These are phyloP conservation scores for Isatis tinctoria DNA, from an alignment of 345 rosid genomes.

Conservation along the genomic window DNA sequence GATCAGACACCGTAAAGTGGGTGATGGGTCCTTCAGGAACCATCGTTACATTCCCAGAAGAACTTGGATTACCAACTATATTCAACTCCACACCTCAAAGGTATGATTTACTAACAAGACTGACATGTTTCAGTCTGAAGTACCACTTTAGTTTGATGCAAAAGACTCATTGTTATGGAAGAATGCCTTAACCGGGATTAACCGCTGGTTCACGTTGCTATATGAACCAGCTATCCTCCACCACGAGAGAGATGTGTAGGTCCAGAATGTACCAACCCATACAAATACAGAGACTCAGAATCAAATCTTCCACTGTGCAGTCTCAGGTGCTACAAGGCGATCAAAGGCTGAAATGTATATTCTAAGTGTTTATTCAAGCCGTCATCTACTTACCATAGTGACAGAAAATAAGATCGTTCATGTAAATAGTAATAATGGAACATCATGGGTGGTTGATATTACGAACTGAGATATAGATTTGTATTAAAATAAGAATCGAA, in stretches of 20 bases:
- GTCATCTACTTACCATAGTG: not conserved
- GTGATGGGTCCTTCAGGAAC: slow-evolving; percentile 69
- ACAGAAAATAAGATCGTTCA: not conserved
- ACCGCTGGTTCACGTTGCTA: not conserved
- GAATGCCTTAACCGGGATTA: not conserved
- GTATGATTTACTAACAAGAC: slow-evolving; percentile 26
- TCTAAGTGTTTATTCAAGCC: not conserved
- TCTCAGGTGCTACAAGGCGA: slow-evolving; percentile 82
- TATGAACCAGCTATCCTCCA: slow-evolving; percentile 72
- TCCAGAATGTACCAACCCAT: slow-evolving; percentile 72
- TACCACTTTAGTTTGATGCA: not conserved
- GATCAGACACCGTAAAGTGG: slow-evolving; percentile 58
- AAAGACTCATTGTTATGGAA: not conserved
- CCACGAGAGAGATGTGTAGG: slow-evolving; percentile 80
- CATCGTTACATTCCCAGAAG: slow-evolving; percentile 66
- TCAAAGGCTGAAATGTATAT: slow-evolving; percentile 35
- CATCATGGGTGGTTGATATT: not conserved
- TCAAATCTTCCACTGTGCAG: slow-evolving; percentile 90
- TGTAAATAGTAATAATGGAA: slow-evolving; percentile 14
- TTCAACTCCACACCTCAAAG: slow-evolving; percentile 58
- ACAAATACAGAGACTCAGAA: slow-evolving; percentile 82
- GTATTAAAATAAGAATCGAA: not conserved
- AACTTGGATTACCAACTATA: slow-evolving; percentile 71
- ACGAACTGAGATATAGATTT: not conserved
- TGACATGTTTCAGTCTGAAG: not conserved